These are phyloP conservation scores for Coemansia sp. DNA, from an alignment of 192 early-diverging fungal genomes.

Conservation along the genomic window DNA sequence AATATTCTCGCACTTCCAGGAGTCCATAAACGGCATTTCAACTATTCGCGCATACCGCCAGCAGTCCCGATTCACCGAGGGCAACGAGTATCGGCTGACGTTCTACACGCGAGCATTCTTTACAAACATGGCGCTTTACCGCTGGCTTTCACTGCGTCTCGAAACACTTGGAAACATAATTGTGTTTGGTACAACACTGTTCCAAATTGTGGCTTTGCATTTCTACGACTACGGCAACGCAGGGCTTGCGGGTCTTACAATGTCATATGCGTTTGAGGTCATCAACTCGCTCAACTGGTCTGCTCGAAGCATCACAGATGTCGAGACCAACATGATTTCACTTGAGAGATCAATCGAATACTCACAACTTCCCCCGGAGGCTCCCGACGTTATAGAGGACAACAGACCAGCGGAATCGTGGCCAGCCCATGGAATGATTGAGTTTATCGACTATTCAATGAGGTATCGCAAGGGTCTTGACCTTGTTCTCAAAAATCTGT, in stretches of 20 bases:
- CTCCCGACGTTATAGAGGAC: slow-evolving; percentile 33
- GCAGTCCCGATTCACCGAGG: slow-evolving; percentile 69
- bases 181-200: slow-evolving; percentile 72
- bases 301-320: slow-evolving; percentile 75
- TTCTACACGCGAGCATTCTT: slow-evolving; percentile 78
- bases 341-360: slow-evolving; percentile 59
- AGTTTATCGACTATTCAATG: slow-evolving; percentile 55
- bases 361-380: slow-evolving; percentile 34
- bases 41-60: slow-evolving; percentile 87
- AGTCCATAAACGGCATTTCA: slow-evolving; percentile 73
- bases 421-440: slow-evolving; percentile 56
- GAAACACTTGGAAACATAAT: slow-evolving; percentile 75
- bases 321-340: slow-evolving; percentile 62
- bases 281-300: slow-evolving; percentile 78
- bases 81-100: slow-evolving; percentile 67
- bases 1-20: slow-evolving; percentile 81
- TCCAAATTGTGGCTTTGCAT: slow-evolving; percentile 64
- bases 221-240: slow-evolving; percentile 52
- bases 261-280: slow-evolving; percentile 79
- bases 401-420: slow-evolving; percentile 38
- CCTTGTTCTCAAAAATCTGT: slow-evolving; percentile 49
- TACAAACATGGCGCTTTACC: slow-evolving; percentile 66
- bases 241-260: slow-evolving; percentile 69
- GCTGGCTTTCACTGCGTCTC: slow-evolving; percentile 76
- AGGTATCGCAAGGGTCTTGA: slow-evolving; percentile 56